Percentiles rank a stretch among this genome's conserved stretches.
phyloP scores from a whole-genome alignment of 352 stramenopile genomes.

The Aphanomyces astaci region DNA sequence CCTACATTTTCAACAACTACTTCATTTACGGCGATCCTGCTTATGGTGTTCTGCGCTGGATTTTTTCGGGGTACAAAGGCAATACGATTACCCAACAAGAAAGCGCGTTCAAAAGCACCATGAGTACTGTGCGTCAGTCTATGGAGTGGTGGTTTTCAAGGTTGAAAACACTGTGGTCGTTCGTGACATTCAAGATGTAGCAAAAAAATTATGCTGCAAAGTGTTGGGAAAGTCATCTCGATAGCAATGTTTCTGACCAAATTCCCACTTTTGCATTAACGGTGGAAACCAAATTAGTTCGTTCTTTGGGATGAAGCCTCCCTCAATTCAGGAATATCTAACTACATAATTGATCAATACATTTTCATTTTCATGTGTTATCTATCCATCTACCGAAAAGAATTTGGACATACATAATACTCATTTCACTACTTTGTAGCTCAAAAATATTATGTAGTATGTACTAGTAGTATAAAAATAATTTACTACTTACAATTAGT shows the following conservation, averaged over 20 bases:
- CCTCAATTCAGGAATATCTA: constrained; percentile 11
- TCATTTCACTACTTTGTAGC: too few species aligned
- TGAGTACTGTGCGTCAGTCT: constrained; percentile 17
- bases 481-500: too few species aligned
- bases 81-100: background rate
- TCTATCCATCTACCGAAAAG: too few species aligned
- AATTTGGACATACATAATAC: too few species aligned
- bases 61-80: constrained; percentile 17
- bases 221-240: constrained; percentile 8
- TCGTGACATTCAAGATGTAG: constrained; percentile 18
- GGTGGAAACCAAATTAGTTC: constrained; percentile 18
- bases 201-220: background rate
- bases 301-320: constrained; percentile 20
- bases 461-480: too few species aligned
- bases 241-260: constrained; percentile 21
- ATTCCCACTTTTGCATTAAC: constrained; percentile 15
- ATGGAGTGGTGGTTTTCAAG: constrained; percentile 19
- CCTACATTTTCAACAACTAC: background rate
- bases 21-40: constrained; percentile 25
- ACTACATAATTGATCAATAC: background rate
- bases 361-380: too few species aligned
- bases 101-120: constrained; percentile 5
- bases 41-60: constrained; percentile 5
- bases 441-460: too few species aligned
- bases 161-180: constrained; percentile 20